Conservation (phyloP, 257 asterid genomes). For the Solanum sparsipilum region DNA sequence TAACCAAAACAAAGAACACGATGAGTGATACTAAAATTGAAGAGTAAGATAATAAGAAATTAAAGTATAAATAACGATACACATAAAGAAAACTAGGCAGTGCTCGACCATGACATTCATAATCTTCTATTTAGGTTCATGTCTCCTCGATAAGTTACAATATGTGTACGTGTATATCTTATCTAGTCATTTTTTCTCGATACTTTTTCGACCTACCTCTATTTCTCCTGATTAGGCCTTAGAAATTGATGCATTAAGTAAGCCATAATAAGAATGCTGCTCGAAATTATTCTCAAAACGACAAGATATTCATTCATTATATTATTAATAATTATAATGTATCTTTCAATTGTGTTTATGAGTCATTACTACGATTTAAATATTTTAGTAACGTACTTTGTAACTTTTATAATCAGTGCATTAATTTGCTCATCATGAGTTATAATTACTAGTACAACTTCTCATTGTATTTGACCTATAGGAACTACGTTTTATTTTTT, state of each 20-base stretch:
- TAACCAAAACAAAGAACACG: no score
- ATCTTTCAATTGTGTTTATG: background rate
- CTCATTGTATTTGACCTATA: background rate
- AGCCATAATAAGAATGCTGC: no score
- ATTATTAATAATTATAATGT: no score
- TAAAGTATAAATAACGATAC: background rate
- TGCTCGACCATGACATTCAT: background rate
- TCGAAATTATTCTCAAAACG: no score
- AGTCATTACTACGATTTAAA: background rate
- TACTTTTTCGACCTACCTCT: background rate
- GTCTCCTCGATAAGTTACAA: background rate
- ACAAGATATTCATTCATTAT: no score
- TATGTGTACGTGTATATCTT: no score
- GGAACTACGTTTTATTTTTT: background rate
- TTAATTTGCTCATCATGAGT: background rate
- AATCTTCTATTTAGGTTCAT: background rate
- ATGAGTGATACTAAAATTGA: no score
- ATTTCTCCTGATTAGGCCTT: background rate
- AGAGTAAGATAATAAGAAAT: no score
- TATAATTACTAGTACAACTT: background rate
- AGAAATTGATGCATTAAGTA: no score
- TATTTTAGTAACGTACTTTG: background rate
- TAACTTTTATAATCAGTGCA: background rate
- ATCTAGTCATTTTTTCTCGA: no score
- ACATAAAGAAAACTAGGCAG: no score